A percentile compares a stretch with the other conserved stretches of the same genome.
phyloP scores from a whole-genome alignment of 768 basidiomycete species.

The Kwoniella sp. region DNA sequence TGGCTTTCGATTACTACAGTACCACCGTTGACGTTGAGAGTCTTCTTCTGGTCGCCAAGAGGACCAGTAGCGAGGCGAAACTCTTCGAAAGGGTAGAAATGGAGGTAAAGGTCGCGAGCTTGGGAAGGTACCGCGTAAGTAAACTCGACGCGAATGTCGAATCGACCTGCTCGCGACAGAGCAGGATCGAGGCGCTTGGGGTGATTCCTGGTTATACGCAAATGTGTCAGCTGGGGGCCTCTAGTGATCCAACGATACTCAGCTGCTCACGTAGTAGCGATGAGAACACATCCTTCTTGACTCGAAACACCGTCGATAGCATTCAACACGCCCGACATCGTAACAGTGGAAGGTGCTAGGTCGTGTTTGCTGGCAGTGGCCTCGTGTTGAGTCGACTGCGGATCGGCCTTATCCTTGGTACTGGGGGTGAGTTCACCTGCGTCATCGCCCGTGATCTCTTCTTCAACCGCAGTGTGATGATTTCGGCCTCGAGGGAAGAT shows the following conservation, averaged over 20 bases:
- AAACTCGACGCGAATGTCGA: slow-evolving; percentile 88
- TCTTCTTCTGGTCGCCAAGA: slow-evolving; percentile 2
- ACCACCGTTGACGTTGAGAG: slow-evolving; percentile 7
- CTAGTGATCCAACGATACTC: background rate
- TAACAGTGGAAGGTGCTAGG: slow-evolving; percentile 36
- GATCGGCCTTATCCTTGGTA: too few relatives aligned
- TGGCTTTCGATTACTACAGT: slow-evolving; percentile 15
- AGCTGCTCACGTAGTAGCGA: slow-evolving; percentile 68
- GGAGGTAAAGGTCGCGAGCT: slow-evolving; percentile 46
- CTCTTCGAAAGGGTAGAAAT: slow-evolving; percentile 48
- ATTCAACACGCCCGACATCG: slow-evolving; percentile 51
- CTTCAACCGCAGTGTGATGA: background rate
- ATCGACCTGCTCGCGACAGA: slow-evolving; percentile 82
- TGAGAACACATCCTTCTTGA: slow-evolving; percentile 79
- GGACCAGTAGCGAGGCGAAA: slow-evolving; percentile 4
- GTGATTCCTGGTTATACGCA: slow-evolving; percentile 67
- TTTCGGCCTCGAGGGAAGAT: slow-evolving; percentile 30
- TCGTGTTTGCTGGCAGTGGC: slow-evolving; percentile 11
- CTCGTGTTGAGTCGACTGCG: background rate
- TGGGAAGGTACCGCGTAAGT: slow-evolving; percentile 71
- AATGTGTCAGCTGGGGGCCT: background rate
- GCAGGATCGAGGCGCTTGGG: slow-evolving; percentile 88
- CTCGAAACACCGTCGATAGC: slow-evolving; percentile 42
- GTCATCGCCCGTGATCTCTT: slow-evolving; percentile 2
- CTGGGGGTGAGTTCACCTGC: too few relatives aligned